phyloP scores from a whole-genome alignment of 345 rosid genomes.

The Brassica cretica region DNA sequence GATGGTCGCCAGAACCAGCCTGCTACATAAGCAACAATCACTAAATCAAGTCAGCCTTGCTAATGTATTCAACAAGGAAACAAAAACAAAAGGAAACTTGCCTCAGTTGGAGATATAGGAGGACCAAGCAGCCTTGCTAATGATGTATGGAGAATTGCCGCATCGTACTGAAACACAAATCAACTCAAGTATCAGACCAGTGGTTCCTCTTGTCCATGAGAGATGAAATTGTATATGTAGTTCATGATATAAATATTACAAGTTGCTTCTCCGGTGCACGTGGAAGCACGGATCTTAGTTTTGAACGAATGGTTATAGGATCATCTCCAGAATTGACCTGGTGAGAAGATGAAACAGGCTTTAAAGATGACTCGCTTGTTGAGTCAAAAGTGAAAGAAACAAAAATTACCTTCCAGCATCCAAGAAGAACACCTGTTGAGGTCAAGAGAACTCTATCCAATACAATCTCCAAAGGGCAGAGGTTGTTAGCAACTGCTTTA shows the following conservation, averaged over 20 bases:
- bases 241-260: slow-evolving; percentile 42
- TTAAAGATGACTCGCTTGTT: not conserved
- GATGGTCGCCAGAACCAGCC: slow-evolving; percentile 39
- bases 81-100: slow-evolving; percentile 20
- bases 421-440: slow-evolving; percentile 92
- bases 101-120: slow-evolving; percentile 60
- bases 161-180: slow-evolving; percentile 59
- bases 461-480: slow-evolving; percentile 74
- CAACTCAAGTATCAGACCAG: not conserved
- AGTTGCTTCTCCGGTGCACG: slow-evolving; percentile 90
- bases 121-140: slow-evolving; percentile 87
- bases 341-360: slow-evolving; percentile 12
- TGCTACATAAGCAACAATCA: not conserved
- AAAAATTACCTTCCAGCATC: slow-evolving; percentile 89
- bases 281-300: slow-evolving; percentile 64
- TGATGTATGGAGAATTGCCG: slow-evolving; percentile 78
- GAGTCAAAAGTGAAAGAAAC: too few relatives aligned
- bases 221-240: not conserved
- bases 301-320: slow-evolving; percentile 66
- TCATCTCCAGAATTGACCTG: slow-evolving; percentile 85
- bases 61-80: not conserved
- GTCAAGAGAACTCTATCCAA: slow-evolving; percentile 88
- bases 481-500: slow-evolving; percentile 48
- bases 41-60: not conserved
- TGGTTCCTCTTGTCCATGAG: not conserved